Base-by-base conservation (phyloP, 2,329 filamentous ascomycete species). In the Diaporthe sp. region DNA sequence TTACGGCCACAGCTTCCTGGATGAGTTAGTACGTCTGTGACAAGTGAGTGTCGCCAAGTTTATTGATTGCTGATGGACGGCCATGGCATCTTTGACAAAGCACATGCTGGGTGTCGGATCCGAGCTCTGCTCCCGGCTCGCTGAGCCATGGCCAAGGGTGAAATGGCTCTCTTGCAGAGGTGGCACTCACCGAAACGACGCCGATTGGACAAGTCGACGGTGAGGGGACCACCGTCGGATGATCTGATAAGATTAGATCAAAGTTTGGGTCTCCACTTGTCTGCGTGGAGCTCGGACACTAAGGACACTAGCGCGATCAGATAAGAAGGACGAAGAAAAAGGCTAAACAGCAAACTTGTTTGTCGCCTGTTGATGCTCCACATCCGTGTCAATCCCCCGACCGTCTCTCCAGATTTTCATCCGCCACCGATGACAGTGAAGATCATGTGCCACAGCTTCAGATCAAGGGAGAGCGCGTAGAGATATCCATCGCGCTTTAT, bases 231-330 rank as follows among this genome's bases (percentile, higher is more conserved):
- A 50, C 52, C 45, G 22, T 33, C 30, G 54, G 57, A 75, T 66
- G 74, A 75, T 75, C 74, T 75, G 71, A 75, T 75, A 64, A 73
- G 71, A 75, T 75, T 57, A 66, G 66, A 67, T 68, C 61, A 67
- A 38, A 38, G 61, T 50, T 67, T 25, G 19, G 22, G 45, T 50
- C 42, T 50, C 61, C 61, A 50, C 61, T 38, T 5, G 0, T 13
- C 22, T 52, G 30, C 45, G 12, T 67, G 2, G 42, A 25, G 61
- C 61, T 50, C 61, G 61, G 61, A 52, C 61, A 35, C 61, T 50
- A 67, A 19, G 3, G 22, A 19, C 2, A 28, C 61, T 73, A 73
- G 74, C 71, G 74, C 66, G 25, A 75, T 75, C 74, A 73, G 74
- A 75, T 75, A 75, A 75, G 61, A 50, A 67, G 22, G 17, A 35